phyloP scores from a whole-genome alignment of 2,329 filamentous ascomycete genomes.

The Penicillium palitans region DNA sequence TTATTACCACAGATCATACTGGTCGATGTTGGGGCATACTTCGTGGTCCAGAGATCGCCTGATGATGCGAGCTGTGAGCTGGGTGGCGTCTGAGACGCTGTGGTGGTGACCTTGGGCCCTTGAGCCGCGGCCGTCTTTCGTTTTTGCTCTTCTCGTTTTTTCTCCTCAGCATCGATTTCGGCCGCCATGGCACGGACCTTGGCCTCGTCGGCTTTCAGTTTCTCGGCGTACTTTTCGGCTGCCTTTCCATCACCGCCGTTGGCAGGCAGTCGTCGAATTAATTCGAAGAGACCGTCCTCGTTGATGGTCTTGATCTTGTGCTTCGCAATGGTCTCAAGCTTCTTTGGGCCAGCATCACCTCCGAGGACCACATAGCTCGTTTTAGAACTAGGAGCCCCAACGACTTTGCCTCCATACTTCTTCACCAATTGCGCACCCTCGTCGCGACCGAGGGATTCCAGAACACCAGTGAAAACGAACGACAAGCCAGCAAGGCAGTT shows the following conservation, averaged over 20 bases:
- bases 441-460: slow-evolving; percentile 77
- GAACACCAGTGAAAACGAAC: slow-evolving; percentile 92
- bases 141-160: slow-evolving; percentile 49
- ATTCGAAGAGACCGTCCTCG: slow-evolving; percentile 84
- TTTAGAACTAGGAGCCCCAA: slow-evolving; percentile 80
- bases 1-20: slow-evolving; percentile 97
- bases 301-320: slow-evolving; percentile 87
- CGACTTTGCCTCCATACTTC: slow-evolving; percentile 90
- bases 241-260: slow-evolving; percentile 86
- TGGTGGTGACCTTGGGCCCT: slow-evolving; percentile 29
- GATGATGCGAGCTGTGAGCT: slow-evolving; percentile 44
- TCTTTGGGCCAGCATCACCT: slow-evolving; percentile 87
- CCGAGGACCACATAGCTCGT: slow-evolving; percentile 93
- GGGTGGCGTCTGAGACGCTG: slow-evolving; percentile 49
- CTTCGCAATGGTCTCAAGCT: slow-evolving; percentile 80
- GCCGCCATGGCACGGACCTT: slow-evolving; percentile 77
- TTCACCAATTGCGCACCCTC: slow-evolving; percentile 87
- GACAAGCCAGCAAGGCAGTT: slow-evolving; percentile 87
- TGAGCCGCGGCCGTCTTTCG: slow-evolving; percentile 48
- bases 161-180: slow-evolving; percentile 84
- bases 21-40: slow-evolving; percentile 84
- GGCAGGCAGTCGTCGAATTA: slow-evolving; percentile 78
- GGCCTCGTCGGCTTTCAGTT: slow-evolving; percentile 79
- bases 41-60: slow-evolving; percentile 81
- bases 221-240: slow-evolving; percentile 79